Percentiles rank a stretch among this genome's conserved stretches.
Evolutionary conservation across 1,284 basidiomycete genomes (phyloP).

Genomic region (Ceratobasidium sp.): DNA sequence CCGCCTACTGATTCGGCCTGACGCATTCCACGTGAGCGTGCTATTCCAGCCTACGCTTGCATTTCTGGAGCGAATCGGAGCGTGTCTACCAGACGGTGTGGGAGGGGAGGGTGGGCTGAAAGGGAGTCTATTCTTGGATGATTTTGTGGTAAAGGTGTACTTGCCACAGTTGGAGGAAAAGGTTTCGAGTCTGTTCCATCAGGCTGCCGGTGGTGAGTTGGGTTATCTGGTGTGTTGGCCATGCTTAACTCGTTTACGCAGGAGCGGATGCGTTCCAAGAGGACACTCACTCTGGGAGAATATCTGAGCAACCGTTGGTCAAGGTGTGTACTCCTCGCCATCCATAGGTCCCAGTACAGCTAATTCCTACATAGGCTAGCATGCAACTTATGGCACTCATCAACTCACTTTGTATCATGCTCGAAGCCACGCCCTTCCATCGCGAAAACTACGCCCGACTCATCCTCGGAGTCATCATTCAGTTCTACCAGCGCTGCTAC

Average conservation of each 20-base stretch:
- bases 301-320: slow-evolving; percentile 79
- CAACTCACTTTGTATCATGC: slow-evolving; percentile 93
- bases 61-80: slow-evolving; percentile 76
- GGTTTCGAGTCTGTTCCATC: slow-evolving; percentile 88
- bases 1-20: slow-evolving; percentile 86
- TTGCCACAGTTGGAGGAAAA: slow-evolving; percentile 96
- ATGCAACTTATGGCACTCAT: slow-evolving; percentile 90
- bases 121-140: slow-evolving; percentile 83
- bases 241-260: slow-evolving; percentile 52
- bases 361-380: slow-evolving; percentile 67
- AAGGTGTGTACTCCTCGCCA: slow-evolving; percentile 67
- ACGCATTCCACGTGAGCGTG: slow-evolving; percentile 95
- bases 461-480: slow-evolving; percentile 94
- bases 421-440: slow-evolving; percentile 95
- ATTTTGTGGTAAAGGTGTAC: slow-evolving; percentile 95
- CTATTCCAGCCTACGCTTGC: slow-evolving; percentile 93
- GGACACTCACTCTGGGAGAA: slow-evolving; percentile 60
- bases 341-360: not conserved
- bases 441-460: slow-evolving; percentile 94
- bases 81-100: slow-evolving; percentile 55
- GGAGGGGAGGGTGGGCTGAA: slow-evolving; percentile 52
- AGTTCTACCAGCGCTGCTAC: slow-evolving; percentile 95
- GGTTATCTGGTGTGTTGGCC: not conserved
- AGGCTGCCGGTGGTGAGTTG: slow-evolving; percentile 78
- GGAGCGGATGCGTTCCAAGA: slow-evolving; percentile 88